Base-by-base conservation (phyloP, 768 basidiomycete genomes). In the Leccinum broughii region DNA sequence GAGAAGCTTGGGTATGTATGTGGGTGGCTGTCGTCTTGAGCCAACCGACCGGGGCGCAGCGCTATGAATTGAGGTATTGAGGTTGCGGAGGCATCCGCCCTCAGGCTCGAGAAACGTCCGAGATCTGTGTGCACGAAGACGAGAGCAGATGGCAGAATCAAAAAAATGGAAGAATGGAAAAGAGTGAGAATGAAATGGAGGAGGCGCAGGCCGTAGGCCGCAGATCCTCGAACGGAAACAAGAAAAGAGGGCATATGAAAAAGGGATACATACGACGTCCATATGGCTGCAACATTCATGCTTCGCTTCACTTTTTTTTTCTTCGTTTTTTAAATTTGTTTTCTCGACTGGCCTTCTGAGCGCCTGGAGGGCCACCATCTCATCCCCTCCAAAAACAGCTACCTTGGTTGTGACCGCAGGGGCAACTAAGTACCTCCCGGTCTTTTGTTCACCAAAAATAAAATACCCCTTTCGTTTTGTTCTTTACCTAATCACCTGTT, bases 381-480 rank as follows among this genome's bases (percentile, higher is more conserved):
- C 61, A 15, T n/a, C 14, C 17, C 39, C 8, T 9, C 39, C 8
- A 41, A 41, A 2, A n/a, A 41, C 10, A 70, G 44, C 24, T 63
- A 48, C 37, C 48, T n/a, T 41, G 8, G 37, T 39, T 54, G 53
- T 39, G 64, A 62, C 50, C 50, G 62, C 32, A 79, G 77, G n/a
- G 17, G n/a, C 41, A 44, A 20, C n/a, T 30, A 6, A 26, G 26
- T 30, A 9, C 78, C 79, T 64, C 74, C 72, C 1, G 74, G 63
- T 9, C 9, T 72, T 75, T 61, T 87, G 41, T 44, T 78, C 74
- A 26, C 77, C 60, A 84, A 61, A 67, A 79, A 85, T 51, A 61
- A 67, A 79, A 85, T 51, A 69, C 74, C 62, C 80, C 75, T 67
- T 89, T 86, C 65, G n/a, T 20, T 44, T 86, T 85, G 51, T 86